A percentile compares a stretch with the other conserved stretches of the same genome.
These are phyloP conservation scores for Sporothrix brasiliensis DNA, from an alignment of 2,329 filamentous ascomycete genomes.

Conservation along the genomic window DNA sequence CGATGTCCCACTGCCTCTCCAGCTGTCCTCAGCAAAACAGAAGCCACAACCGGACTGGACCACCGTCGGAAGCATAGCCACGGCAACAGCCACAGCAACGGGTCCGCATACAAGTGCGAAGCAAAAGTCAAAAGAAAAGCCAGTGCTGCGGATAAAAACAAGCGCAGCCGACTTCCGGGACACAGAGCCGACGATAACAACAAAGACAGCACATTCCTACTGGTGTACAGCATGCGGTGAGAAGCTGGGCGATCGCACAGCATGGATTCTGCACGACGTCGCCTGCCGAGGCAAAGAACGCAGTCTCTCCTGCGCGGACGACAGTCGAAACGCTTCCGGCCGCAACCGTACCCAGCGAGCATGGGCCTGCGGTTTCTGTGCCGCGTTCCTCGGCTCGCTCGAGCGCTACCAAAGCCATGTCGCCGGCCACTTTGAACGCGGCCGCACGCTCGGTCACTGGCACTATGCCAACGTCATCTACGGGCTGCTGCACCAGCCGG, in stretches of 20 bases:
- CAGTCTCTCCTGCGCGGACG: background rate
- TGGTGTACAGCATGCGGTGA: constrained; percentile 65
- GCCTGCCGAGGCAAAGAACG: constrained; percentile 61
- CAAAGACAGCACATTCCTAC: constrained; percentile 48
- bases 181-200: background rate
- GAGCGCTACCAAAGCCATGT: constrained; percentile 71
- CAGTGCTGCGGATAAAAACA: constrained; percentile 14
- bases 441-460: constrained; percentile 66
- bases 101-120: background rate
- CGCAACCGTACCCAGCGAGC: constrained; percentile 60
- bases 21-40: background rate
- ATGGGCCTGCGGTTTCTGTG: constrained; percentile 71
- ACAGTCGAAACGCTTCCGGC: background rate
- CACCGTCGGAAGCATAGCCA: background rate
- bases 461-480: constrained; percentile 70
- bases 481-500: constrained; percentile 66
- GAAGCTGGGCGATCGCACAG: constrained; percentile 68
- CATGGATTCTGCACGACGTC: constrained; percentile 71
- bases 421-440: constrained; percentile 66
- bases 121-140: background rate
- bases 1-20: background rate
- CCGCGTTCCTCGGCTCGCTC: constrained; percentile 62
- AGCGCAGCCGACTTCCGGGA: constrained; percentile 14
- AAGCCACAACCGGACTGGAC: background rate
- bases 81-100: background rate